Base-by-base conservation (phyloP, 1,284 basidiomycete species). In the Xerocomus nothofagi region DNA sequence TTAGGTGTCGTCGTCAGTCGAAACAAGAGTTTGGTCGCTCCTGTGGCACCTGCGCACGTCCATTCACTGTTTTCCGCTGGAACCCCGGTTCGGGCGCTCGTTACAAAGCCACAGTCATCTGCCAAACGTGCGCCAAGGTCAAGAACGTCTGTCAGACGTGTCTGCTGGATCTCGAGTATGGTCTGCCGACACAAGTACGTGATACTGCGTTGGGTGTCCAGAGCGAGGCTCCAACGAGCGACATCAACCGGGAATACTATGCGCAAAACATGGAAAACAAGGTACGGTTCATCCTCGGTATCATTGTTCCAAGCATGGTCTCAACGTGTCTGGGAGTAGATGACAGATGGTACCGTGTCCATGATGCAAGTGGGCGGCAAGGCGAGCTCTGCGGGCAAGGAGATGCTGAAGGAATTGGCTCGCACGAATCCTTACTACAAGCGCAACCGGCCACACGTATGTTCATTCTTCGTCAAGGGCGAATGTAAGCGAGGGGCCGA, bases 121-220 rank as follows among this genome's bases (percentile, higher is more conserved):
- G 97, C 73, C 94, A 97, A 68, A 98, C 97, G 1, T 99, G 97
- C 63, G 92, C 96, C 32, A 99, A 98, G 77, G 88, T 98, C 61
- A 98, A 98, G 79, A 98, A 99, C 64, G 91, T 97, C 36, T 99
- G 97, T 74, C 97, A 99, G 73, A 98, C 95, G 1, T 99, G 97
- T 70, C 76, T 99, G 24, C 77, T 99, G 30, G 97, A 99, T 68
- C 80, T 96, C 52, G 94, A 98, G 70, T 99, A 94, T 61, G 93
- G 93, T 15, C 74, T 99, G 39, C 97, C 97, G 2, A 95, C 94
- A 0, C 97, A 99, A 77, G 95, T 99, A 14, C 79, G 97, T 51
- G 97, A 99, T 69, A 96, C 95, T 0, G 97, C 97, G 7, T 72
- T 99, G 39, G 93, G 88, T 10, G 66, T 93, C 36, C 82, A 92